Base-by-base conservation (phyloP, 2,329 filamentous ascomycete species). In the Chalaropsis thielavioides region DNA sequence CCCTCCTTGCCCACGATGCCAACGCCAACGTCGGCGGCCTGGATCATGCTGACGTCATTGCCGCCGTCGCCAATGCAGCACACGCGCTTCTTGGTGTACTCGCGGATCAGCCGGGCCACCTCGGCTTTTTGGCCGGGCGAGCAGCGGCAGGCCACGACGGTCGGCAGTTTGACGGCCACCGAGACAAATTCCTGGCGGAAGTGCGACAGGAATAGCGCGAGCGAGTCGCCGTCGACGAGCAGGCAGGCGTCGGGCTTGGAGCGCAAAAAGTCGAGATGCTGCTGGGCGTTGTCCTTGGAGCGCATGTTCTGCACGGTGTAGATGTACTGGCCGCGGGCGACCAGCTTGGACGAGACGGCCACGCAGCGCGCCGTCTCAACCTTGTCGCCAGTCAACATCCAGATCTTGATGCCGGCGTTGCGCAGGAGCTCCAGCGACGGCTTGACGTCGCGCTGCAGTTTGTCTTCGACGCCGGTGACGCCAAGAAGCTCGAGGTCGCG, bases 381-480 rank as follows among this genome's bases (percentile, higher is more conserved):
- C 76, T 99, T 99, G 79, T 99, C 94, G 59, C 94, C 94, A 0
- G 94, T 99, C 73, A 99, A 80, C 94, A 99, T 99, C 94, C 94
- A 99, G 62, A 99, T 97, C 75, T 97, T 97, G 76, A 99, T 94
- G 31, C 94, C 94, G 0, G 94, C 94, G 71, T 99, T 99, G 69
- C 94, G 89, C 63, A 99, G 82, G 4, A 99, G 83, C 74, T 99
- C 95, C 5, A 99, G 80, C 0, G 91, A 96, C 0, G 92, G 89
- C 74, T 97, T 99, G 72, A 99, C 94, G 71, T 97, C 91, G 68
- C 86, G 87, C 73, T 99, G 94, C 13, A 99, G 82, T 73, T 95
- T 96, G 75, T 99, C 94, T 75, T 99, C 95, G 0, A 99, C 94
- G 68, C 94, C 94, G 0, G 94, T 99, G 13, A 99, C 92, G n/a